Percentiles rank a stretch among this genome's conserved stretches.
Evolutionary conservation across 2,329 filamentous ascomycete genomes (phyloP).

Genomic region (Falciphora oryzae): DNA sequence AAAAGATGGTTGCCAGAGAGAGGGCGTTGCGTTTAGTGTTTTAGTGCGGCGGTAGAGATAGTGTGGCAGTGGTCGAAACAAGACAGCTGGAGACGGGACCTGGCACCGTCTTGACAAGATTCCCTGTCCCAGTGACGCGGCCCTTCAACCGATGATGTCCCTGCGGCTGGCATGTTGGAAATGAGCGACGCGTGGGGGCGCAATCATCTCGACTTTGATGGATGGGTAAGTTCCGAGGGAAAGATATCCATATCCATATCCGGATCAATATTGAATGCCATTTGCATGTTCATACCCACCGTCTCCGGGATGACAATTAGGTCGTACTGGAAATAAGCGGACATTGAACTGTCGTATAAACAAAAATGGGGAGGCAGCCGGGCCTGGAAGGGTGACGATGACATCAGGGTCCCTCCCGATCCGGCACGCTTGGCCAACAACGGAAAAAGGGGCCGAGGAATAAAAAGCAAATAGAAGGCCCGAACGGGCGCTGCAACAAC

Average conservation of each 20-base stretch:
- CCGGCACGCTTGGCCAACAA: neutral
- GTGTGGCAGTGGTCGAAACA: neutral
- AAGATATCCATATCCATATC: neutral
- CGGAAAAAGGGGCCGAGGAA: neutral
- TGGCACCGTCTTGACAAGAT: too few species aligned
- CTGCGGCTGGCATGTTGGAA: too few species aligned
- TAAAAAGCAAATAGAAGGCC: neutral
- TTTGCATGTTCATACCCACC: neutral
- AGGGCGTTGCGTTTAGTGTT: neutral
- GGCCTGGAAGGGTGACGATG: neutral
- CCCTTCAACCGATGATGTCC: too few species aligned
- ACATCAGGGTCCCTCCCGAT: neutral
- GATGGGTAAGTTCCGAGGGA: too few species aligned
- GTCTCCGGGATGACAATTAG: neutral
- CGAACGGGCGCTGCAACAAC: neutral
- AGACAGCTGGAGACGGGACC: neutral
- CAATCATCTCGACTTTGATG: too few species aligned
- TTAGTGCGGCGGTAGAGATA: neutral
- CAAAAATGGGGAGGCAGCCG: too few species aligned
- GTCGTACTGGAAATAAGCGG: neutral
- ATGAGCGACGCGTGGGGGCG: too few species aligned
- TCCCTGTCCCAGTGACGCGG: too few species aligned
- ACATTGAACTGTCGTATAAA: neutral
- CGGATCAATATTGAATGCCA: neutral
- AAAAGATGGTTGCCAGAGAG: neutral